Evolutionary conservation across 148 eudicot genomes (phyloP), one percentile per base, ranked within the genome.

Genomic region (Amaranthus cruentus): DNA sequence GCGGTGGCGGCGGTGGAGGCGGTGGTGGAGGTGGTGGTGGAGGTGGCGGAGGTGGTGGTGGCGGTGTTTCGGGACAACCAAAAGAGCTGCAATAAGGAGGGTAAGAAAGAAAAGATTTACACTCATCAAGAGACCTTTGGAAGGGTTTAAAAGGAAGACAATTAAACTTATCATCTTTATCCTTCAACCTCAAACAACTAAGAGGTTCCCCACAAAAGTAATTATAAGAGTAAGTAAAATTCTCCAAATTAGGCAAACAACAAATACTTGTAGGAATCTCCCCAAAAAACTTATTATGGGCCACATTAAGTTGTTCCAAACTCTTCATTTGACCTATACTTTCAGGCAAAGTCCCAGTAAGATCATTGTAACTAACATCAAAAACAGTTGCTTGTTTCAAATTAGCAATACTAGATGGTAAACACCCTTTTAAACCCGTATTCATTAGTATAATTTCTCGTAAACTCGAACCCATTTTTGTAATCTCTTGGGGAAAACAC

Each of bases 291-390:
- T 71, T 75, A 60, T 93, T 93, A 55, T 74, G 74, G 2, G 85
- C 88, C 52, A 93, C 88, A 49, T 93, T 82, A 7, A 90, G 83
- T 58, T 87, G 85, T 61, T 90, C 90, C 68, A 93, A 72, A n/a
- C 69, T 87, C 78, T 54, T 75, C 92, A 93, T 86, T 2, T 77
- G 55, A 0, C 85, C 86, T 0, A 93, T 86, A 13, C 84, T 73
- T 48, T 84, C 69, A 2, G 96, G 96, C 72, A 90, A 62, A 1
- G 42, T 42, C 4, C 98, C 98, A 0, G 78, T 79, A 3, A 93
- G 63, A 4, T 7, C 21, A 66, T 90, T 93, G 9, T 28, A 81
- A 38, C 92, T 84, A 3, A 93, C 80, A 50, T 90, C 96, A 0
- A 93, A 83, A 9, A 93, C 96, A 0, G 88, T 87, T 38, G 82